Conservation (phyloP, 129 eudicot genomes). For the Heracleum sosnowskyi region DNA sequence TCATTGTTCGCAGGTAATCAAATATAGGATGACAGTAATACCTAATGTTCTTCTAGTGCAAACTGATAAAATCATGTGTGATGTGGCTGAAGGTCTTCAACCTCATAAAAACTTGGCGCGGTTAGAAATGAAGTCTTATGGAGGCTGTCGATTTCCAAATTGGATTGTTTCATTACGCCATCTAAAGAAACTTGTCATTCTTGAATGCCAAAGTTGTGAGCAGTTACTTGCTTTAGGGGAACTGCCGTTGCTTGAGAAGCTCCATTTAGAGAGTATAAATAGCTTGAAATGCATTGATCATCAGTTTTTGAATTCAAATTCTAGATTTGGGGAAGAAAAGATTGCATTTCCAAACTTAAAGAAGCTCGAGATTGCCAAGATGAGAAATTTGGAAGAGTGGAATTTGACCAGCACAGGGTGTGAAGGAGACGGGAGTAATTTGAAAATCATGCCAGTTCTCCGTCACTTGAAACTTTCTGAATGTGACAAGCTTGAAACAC, state of each 20-base stretch:
- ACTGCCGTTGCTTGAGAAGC: slow-evolving; percentile 32
- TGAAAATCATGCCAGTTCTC: slow-evolving; percentile 28
- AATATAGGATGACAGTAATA: too few relatives aligned
- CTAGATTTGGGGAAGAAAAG: neutral
- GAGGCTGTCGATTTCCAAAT: slow-evolving; percentile 25
- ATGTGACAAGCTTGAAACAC: slow-evolving; percentile 23
- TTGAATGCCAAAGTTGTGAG: slow-evolving; percentile 24
- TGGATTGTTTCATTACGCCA: slow-evolving; percentile 29
- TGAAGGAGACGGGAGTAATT: neutral
- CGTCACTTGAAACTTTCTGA: slow-evolving; percentile 25
- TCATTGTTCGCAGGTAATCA: too few relatives aligned
- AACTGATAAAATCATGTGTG: too few relatives aligned
- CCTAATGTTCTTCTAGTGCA: too few relatives aligned
- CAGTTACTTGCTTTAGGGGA: slow-evolving; percentile 32
- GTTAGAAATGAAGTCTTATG: slow-evolving; percentile 26
- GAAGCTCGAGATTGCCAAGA: slow-evolving; percentile 25
- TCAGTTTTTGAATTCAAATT: slow-evolving; percentile 18
- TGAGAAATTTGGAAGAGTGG: slow-evolving; percentile 41
- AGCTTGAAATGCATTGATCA: slow-evolving; percentile 16
- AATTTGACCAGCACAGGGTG: slow-evolving; percentile 10
- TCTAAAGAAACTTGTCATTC: slow-evolving; percentile 20
- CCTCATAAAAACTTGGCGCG: slow-evolving; percentile 16
- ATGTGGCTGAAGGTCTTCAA: slow-evolving; percentile 21
- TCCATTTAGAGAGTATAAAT: slow-evolving; percentile 24
- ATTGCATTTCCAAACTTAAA: slow-evolving; percentile 37